These are phyloP conservation scores for Fraxinus paxiana DNA, from an alignment of 305 asterid species.

Conservation along the genomic window DNA sequence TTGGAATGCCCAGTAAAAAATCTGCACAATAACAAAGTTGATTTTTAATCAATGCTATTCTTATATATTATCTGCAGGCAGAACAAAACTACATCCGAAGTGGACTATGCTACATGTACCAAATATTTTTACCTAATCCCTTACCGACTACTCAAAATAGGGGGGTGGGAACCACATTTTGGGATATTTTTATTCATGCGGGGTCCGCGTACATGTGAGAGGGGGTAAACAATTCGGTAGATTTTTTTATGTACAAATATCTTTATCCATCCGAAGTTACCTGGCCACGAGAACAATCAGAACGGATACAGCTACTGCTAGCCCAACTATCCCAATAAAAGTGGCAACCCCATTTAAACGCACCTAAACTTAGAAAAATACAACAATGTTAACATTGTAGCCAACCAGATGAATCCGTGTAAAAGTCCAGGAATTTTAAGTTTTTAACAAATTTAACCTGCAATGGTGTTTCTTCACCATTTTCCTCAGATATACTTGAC, in stretches of 20 bases:
- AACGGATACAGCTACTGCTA: conserved; percentile 66
- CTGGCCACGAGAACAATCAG: conserved; percentile 68
- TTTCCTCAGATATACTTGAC: conserved; percentile 97
- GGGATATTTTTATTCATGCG: too few relatives aligned
- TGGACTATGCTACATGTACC: too few relatives aligned
- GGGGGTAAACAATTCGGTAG: too few relatives aligned
- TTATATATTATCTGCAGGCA: conserved; percentile 4
- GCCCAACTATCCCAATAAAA: conserved; percentile 85
- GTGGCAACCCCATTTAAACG: conserved; percentile 92
- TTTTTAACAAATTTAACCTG: conserved; percentile 57
- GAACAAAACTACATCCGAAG: too few relatives aligned
- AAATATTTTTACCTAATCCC: too few relatives aligned
- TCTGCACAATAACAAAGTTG: conserved; percentile 38
- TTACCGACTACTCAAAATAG: too few relatives aligned
- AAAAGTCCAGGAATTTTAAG: conserved; percentile 10
- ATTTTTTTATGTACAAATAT: too few relatives aligned
- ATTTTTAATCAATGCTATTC: not conserved
- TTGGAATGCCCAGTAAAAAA: conserved; percentile 74
- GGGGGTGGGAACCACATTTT: too few relatives aligned
- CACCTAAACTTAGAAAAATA: conserved; percentile 46
- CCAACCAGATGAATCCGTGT: not conserved
- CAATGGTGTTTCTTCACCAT: conserved; percentile 95
- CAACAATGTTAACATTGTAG: conserved; percentile 16
- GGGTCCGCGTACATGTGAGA: too few relatives aligned
- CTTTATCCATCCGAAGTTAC: conserved; percentile 29